A percentile compares a stretch with the other conserved stretches of the same genome.
These are phyloP conservation scores for Euphrasia arctica DNA, from an alignment of 305 asterid genomes.

Conservation along the genomic window DNA sequence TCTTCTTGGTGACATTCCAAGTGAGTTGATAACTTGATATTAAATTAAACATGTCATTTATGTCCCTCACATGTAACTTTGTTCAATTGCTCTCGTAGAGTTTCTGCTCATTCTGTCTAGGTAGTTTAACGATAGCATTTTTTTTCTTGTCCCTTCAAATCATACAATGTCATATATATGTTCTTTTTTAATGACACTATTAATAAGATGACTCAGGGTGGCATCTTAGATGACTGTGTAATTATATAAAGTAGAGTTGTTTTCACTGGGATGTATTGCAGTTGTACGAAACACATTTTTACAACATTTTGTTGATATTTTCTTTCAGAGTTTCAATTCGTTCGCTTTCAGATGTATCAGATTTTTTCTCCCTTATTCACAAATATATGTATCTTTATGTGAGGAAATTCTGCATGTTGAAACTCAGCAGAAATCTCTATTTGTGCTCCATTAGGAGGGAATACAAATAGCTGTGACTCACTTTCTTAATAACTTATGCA, in stretches of 20 bases:
- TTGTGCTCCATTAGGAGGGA: too few species aligned
- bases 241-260: not conserved
- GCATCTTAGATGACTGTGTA: not conserved
- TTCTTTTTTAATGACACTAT: not conserved
- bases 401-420: not conserved
- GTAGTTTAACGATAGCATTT: not conserved
- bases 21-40: constrained; percentile 50
- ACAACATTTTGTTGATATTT: too few species aligned
- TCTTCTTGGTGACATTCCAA: constrained; percentile 90
- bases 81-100: not conserved
- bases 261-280: not conserved
- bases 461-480: not conserved
- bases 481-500: not conserved
- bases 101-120: constrained; percentile 4
- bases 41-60: not conserved
- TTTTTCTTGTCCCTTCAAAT: not conserved
- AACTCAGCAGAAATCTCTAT: not conserved
- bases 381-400: too few species aligned
- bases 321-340: too few species aligned
- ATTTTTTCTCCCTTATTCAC: too few species aligned
- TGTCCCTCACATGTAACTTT: not conserved
- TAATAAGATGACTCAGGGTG: not conserved
- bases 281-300: not conserved
- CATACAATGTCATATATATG: not conserved
- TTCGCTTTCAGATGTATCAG: too few species aligned